Percentiles rank a stretch among this genome's conserved stretches.
Evolutionary conservation across 306 rosid species (phyloP).

Genomic region (Corylus avellana): DNA sequence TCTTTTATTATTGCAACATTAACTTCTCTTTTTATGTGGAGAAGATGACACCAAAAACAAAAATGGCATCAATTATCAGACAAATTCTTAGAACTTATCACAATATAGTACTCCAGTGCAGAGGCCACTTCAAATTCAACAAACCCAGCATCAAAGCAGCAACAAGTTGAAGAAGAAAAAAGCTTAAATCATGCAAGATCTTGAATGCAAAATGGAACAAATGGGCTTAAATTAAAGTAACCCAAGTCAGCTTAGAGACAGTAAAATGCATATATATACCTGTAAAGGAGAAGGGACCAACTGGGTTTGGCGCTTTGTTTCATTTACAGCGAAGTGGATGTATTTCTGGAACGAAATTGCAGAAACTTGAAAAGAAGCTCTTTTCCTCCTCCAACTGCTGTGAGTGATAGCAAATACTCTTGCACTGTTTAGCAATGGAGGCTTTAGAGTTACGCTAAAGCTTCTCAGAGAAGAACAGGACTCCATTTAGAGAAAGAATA

Average conservation of each 20-base stretch:
- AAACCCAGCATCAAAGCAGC: neutral
- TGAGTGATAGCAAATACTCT: neutral
- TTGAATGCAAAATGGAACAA: neutral
- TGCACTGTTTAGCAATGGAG: slow-evolving; percentile 10
- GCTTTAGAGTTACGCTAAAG: slow-evolving; percentile 16
- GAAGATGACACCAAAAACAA: neutral
- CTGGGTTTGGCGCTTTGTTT: slow-evolving; percentile 46
- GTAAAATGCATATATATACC: slow-evolving; percentile 20
- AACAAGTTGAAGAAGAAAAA: neutral
- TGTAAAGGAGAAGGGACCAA: slow-evolving; percentile 46
- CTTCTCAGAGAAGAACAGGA: slow-evolving; percentile 27
- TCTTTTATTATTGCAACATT: neutral
- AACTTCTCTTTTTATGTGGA: neutral
- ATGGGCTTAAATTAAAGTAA: neutral
- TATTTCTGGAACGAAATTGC: slow-evolving; percentile 45
- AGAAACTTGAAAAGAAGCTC: slow-evolving; percentile 28
- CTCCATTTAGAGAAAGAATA: slow-evolving; percentile 26
- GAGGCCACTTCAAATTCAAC: neutral
- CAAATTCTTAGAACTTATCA: neutral
- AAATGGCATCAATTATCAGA: neutral
- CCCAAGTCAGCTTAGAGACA: too few species aligned
- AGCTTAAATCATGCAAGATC: neutral
- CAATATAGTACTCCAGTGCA: neutral
- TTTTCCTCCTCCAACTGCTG: slow-evolving; percentile 23
- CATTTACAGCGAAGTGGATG: slow-evolving; percentile 43